Evolutionary conservation across 768 basidiomycete genomes (phyloP), one percentile per base, ranked within the genome.

Genomic region (Polyporus arcularius): DNA sequence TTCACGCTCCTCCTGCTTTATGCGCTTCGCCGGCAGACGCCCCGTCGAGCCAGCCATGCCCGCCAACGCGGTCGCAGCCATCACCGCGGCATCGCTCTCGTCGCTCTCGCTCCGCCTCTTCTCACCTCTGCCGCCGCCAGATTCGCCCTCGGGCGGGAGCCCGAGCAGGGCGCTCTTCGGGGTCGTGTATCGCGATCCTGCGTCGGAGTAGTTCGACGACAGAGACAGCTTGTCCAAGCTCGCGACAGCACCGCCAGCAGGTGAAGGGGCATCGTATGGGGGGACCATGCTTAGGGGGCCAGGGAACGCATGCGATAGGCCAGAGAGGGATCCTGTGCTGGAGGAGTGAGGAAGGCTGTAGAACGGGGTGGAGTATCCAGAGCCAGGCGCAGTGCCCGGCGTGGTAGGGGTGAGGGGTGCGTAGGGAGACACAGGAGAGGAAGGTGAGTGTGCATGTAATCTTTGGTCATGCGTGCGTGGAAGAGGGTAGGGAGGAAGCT

Each of bases 171-270:
- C 50, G 45, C 60, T 65, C 60, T 65, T 66, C 16, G 69, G 69
- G 32, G 69, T 70, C 51, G 65, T 52, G 42, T 60, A 64, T 38
- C 69, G 64, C 46, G 64, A 65, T 47, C 63, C 61, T 48, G 65
- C 50, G 11, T 63, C 64, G 16, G 66, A 65, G 45, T 53, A 39
- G 16, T 28, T 40, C 4, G 65, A 56, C 9, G 65, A 56, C 35
- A 71, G 56, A 55, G 70, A 63, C 21, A 71, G 67, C 47, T 63
- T 65, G 55, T 71, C 65, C 21, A 71, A 60, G 51, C 58, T 61
- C 35, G 48, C 61, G 16, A 61, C 63, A 5, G 66, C 49, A 31
- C 57, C 55, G 15, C 65, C 62, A 14, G 56, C 57, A 21, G 58
- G 54, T 8, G 62, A 54, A 28, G 60, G 61, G 46, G 55, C 56